phyloP scores from a whole-genome alignment of 2,329 filamentous ascomycete genomes.

The Diaporthe capsici region DNA sequence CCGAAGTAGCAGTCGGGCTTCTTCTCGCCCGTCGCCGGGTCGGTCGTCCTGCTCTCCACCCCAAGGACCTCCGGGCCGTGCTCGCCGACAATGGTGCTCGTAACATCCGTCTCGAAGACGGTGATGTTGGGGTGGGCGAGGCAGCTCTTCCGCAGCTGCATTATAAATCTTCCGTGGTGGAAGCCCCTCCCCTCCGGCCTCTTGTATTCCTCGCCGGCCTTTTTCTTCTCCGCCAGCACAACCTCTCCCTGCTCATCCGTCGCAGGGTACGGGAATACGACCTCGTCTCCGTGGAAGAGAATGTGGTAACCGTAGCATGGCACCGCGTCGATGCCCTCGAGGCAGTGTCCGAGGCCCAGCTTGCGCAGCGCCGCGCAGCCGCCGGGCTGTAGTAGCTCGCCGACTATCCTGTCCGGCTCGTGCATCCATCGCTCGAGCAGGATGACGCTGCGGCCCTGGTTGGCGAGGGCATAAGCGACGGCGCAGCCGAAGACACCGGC shows the following conservation, averaged over 20 bases:
- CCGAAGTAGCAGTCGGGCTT: slow-evolving; percentile 86
- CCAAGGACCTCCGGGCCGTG: slow-evolving; percentile 82
- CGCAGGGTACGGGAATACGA: slow-evolving; percentile 84
- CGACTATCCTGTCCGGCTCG: slow-evolving; percentile 95
- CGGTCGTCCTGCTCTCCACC: slow-evolving; percentile 79
- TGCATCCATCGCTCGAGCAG: slow-evolving; percentile 90
- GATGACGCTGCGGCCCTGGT: slow-evolving; percentile 91
- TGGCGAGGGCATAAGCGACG: slow-evolving; percentile 84
- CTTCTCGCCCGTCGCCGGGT: slow-evolving; percentile 69
- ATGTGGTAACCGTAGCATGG: slow-evolving; percentile 89
- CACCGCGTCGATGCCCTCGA: slow-evolving; percentile 91
- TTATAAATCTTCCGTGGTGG: slow-evolving; percentile 95
- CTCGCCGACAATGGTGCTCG: slow-evolving; percentile 79
- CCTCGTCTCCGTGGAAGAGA: slow-evolving; percentile 81
- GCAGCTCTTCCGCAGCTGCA: slow-evolving; percentile 82
- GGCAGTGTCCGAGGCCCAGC: slow-evolving; percentile 83
- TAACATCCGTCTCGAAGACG: slow-evolving; percentile 90
- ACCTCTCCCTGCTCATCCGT: slow-evolving; percentile 64
- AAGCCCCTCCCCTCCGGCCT: slow-evolving; percentile 84
- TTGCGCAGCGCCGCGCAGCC: slow-evolving; percentile 85
- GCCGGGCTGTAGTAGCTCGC: slow-evolving; percentile 94
- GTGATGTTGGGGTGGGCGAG: slow-evolving; percentile 85
- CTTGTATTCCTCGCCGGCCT: slow-evolving; percentile 51
- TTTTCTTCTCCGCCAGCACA: slow-evolving; percentile 49
- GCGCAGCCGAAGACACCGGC: slow-evolving; percentile 93